Conservation (phyloP, 371 early-diverging fungal species). For the Phascolomyces articulosus region DNA sequence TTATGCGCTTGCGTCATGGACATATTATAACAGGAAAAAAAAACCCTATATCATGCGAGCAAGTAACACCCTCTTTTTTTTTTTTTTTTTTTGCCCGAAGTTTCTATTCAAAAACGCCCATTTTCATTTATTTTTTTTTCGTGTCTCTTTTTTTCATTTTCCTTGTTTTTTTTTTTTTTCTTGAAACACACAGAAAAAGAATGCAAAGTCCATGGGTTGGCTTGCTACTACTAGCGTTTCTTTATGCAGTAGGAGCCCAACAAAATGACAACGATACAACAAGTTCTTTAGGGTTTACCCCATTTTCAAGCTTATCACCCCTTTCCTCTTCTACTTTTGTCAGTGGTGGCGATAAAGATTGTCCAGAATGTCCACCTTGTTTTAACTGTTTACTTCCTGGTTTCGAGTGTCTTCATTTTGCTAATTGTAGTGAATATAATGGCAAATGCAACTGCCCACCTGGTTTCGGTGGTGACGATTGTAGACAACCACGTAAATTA, state of each 20-base stretch:
- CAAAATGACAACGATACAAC: no score
- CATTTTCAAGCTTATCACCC: neutral
- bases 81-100: no score
- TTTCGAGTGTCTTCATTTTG: constrained; percentile 80
- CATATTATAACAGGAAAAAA: no score
- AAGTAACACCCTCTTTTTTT: no score
- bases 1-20: no score
- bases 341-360: neutral
- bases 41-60: no score
- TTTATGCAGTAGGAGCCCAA: neutral
- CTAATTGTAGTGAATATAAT: constrained; percentile 76
- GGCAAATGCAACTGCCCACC: constrained; percentile 84
- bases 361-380: constrained; percentile 77
- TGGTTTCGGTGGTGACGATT: constrained; percentile 93
- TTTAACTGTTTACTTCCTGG: constrained; percentile 82
- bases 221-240: neutral
- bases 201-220: neutral
- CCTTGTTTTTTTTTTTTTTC: no score
- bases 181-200: neutral
- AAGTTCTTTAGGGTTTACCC: neutral
- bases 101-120: no score
- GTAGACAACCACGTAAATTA: constrained; percentile 72
- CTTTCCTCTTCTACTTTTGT: neutral
- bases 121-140: no score
- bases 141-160: no score